Evolutionary conservation across 1,284 basidiomycete species (phyloP).

Genomic region (Lentinula novae-zelandiae): DNA sequence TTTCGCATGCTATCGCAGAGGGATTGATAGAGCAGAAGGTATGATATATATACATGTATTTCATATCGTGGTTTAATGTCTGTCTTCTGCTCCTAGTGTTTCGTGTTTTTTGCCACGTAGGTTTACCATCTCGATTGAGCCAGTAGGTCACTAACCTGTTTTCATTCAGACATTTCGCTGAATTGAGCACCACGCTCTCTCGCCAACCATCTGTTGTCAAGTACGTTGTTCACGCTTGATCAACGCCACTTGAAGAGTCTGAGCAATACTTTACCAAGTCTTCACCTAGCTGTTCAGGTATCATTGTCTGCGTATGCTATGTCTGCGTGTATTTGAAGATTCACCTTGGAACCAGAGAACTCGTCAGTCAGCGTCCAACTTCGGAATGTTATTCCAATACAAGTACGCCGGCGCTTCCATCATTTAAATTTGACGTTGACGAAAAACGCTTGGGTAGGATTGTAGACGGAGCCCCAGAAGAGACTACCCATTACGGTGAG

Average conservation of each 20-base stretch:
- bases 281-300: slow-evolving; percentile 83
- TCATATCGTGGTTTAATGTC: background rate
- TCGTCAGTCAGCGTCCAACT: slow-evolving; percentile 47
- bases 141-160: background rate
- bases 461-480: slow-evolving; percentile 58
- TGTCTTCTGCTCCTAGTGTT: slow-evolving; percentile 45
- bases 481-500: slow-evolving; percentile 59
- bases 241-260: background rate
- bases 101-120: slow-evolving; percentile 89
- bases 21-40: slow-evolving; percentile 75
- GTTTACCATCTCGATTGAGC: slow-evolving; percentile 19
- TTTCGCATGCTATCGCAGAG: slow-evolving; percentile 92
- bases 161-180: slow-evolving; percentile 61
- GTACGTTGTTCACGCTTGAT: slow-evolving; percentile 37
- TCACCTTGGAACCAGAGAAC: slow-evolving; percentile 37
- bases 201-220: slow-evolving; percentile 71
- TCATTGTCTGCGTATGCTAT: slow-evolving; percentile 11
- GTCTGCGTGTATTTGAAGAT: background rate
- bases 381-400: slow-evolving; percentile 77
- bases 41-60: slow-evolving; percentile 7
- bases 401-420: slow-evolving; percentile 35
- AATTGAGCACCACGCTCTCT: slow-evolving; percentile 67
- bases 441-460: slow-evolving; percentile 40
- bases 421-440: slow-evolving; percentile 25
- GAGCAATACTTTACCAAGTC: slow-evolving; percentile 34